Base-by-base conservation (phyloP, 2,329 filamentous ascomycete species). In the Exophiala dermatitidis region DNA sequence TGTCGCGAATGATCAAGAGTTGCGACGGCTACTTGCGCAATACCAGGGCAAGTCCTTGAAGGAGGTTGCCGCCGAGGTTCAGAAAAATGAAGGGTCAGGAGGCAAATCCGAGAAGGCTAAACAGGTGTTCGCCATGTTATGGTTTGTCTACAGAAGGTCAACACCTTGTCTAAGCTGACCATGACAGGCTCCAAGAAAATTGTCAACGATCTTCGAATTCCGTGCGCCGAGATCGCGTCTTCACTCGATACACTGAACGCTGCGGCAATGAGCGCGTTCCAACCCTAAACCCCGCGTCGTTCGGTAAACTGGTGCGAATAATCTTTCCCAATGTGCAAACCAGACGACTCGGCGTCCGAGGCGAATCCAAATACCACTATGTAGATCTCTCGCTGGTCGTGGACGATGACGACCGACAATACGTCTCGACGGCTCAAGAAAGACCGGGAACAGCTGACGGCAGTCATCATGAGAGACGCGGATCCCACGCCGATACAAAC, bases 331-430 rank as follows among this genome's bases (percentile, higher is more conserved):
- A 90, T 40, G 84, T 98, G 26, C 91, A 95, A 71, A 98, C 93
- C 32, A 81, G 93, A 54, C 82, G 93, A 60, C 77, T 98, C 8
- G 93, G 93, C 58, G 90, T 97, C 44, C 83, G 93, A 49, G 93
- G 93, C 60, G 91, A 97, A 72, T 98, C 93, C 9, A 98, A 98
- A 68, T 98, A 98, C 69, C 93, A 98, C 70, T 98, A 98, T 56
- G 74, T 77, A 45, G 74, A 77, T 59, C 64, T 77, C 53, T 73
- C 72, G 1, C 69, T 77, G 26, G 41, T 60, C 5, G 41, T 54
- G 9, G 60, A 62, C 31, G 61, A 62, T 33, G 58, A 62, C 31
- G 57, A 62, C 34, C 59, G 51, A 34, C 58, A 50, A 41, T 57
- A 58, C 41, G 44, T 46, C 38, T 32, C 19, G 19, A 19, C 53